phyloP scores from a whole-genome alignment of 495 filamentous ascomycete genomes.

The Hypoxylon fragiforme region DNA sequence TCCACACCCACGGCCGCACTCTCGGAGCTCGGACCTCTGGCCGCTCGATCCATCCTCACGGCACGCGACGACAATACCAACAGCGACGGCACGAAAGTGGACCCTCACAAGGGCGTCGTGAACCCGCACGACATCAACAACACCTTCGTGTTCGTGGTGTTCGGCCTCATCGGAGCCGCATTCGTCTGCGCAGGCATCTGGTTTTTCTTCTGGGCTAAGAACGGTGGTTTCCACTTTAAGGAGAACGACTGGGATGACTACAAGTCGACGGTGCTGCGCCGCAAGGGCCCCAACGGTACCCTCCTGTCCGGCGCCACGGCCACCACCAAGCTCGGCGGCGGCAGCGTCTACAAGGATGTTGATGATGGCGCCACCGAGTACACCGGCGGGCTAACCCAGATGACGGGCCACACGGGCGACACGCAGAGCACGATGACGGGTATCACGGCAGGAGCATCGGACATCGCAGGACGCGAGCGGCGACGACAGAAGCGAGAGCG shows the following conservation, averaged over 20 bases:
- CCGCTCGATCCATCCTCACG: conserved; percentile 43
- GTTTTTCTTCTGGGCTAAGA: conserved; percentile 99
- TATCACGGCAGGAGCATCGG: conserved; percentile 52
- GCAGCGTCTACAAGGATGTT: conserved; percentile 68
- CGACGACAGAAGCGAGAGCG: conserved; percentile 54
- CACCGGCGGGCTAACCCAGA: conserved; percentile 45
- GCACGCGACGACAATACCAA: conserved; percentile 37
- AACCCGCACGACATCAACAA: conserved; percentile 77
- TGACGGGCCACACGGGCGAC: conserved; percentile 44
- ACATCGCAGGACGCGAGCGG: conserved; percentile 50
- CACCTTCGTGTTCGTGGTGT: conserved; percentile 77
- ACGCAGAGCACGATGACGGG: conserved; percentile 40
- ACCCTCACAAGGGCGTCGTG: conserved; percentile 57
- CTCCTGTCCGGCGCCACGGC: conserved; percentile 78
- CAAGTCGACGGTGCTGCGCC: conserved; percentile 92
- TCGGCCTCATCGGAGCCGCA: conserved; percentile 77
- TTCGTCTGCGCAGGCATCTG: conserved; percentile 81
- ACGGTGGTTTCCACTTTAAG: conserved; percentile 87
- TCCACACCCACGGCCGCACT: conserved; percentile 12
- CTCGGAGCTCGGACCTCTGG: conserved; percentile 44
- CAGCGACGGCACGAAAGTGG: conserved; percentile 10
- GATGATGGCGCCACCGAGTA: conserved; percentile 61
- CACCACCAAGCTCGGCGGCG: conserved; percentile 78
- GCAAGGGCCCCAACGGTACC: conserved; percentile 85
- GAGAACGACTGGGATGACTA: conserved; percentile 96